Evolutionary conservation across 2,329 filamentous ascomycete species (phyloP), one percentile per base, ranked within the genome.

Genomic region (Pseudogymnoascus sp.): DNA sequence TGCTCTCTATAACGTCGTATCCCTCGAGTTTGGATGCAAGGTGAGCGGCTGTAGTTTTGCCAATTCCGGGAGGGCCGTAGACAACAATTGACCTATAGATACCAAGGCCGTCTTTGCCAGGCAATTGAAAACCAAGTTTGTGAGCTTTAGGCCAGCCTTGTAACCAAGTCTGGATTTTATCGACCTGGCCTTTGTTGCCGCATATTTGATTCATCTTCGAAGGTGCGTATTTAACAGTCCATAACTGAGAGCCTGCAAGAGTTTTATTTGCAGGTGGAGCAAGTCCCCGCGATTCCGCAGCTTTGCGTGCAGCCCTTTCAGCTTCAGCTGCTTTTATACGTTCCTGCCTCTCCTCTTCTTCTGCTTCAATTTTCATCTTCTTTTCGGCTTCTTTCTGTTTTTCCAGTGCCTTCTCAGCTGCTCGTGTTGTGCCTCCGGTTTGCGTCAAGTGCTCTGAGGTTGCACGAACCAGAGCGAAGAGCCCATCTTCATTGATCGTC

Each of bases 11-110:
- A 47, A 97, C 84, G 74, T 99, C 94, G 72, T 91, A 97, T 1
- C 93, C 92, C 73, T 96, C 92, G 18, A 97, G 78, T 71, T 92
- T 95, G 0, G 94, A 93, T 14, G 96, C 91, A 31, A 99, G 80
- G 78, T 99, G 94, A 23, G 94, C 94, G 60, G 95, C 91, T 33
- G 94, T 99, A 1, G 94, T 99, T 77, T 99, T 99, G 69, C 94
- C 94, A 68, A 99, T 96, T 16, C 94, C 94, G 31, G 94, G 94
- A 14, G 94, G 93, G 0, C 94, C 94, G 68, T 95, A 92, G 62
- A 99, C 88, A 73, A 97, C 96, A 67, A 97, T 87, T n/a, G 93
- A 91, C 67, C 94, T 87, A 70, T 89, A 90, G 0, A 82, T 82
- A 35, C 93, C 93, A 73, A 87, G 87, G 1, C 92, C 94, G 75